Evolutionary conservation across 2,329 filamentous ascomycete genomes (phyloP).

Genomic region (Penicillium brasilianum): DNA sequence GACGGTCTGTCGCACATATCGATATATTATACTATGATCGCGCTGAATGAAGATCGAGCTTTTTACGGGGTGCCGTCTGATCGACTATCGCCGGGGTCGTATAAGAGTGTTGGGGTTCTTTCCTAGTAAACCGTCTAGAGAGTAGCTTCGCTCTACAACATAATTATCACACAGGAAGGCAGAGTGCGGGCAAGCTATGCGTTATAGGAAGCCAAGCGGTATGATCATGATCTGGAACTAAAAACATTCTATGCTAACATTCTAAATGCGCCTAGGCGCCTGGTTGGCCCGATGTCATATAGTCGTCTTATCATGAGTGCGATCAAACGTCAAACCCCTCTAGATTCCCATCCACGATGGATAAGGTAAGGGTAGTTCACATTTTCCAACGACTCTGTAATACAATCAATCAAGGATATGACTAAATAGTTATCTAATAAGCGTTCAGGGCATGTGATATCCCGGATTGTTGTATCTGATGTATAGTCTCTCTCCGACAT

Average conservation of each 20-base stretch:
- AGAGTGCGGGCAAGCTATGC: background rate
- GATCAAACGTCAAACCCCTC: background rate
- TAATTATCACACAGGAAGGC: background rate
- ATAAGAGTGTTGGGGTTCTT: background rate
- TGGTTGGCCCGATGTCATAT: background rate
- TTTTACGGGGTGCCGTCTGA: background rate
- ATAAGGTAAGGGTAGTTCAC: background rate
- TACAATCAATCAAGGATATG: background rate
- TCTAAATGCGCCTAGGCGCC: background rate
- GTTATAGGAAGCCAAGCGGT: background rate
- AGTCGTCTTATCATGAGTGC: background rate
- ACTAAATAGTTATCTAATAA: background rate
- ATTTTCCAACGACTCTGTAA: background rate
- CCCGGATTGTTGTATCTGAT: background rate
- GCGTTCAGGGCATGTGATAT: background rate
- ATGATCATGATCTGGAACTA: background rate
- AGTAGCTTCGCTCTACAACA: background rate
- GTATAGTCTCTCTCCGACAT: background rate
- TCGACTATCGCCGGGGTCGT: background rate
- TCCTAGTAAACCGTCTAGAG: background rate
- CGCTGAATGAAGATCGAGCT: background rate
- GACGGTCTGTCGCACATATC: background rate
- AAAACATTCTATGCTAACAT: background rate
- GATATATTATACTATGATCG: background rate
- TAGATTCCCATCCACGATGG: background rate